Conservation (phyloP, 2,329 filamentous ascomycete species). For the Coniochaeta sp. region DNA sequence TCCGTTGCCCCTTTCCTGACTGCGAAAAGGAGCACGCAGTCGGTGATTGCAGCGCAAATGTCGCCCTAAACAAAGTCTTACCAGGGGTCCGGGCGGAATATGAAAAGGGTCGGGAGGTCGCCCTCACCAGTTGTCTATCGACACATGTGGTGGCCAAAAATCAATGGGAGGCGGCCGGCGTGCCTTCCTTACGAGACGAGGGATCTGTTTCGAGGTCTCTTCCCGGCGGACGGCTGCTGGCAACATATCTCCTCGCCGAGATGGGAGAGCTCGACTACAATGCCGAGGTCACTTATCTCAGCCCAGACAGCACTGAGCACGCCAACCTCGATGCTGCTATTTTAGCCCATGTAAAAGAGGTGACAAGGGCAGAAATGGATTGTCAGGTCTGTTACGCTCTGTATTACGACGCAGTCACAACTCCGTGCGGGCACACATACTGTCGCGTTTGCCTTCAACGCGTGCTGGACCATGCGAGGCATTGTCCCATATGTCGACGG, state of each 20-base stretch:
- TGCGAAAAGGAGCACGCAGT: slow-evolving; percentile 67
- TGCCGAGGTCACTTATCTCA: slow-evolving; percentile 44
- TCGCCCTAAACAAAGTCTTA: slow-evolving; percentile 66
- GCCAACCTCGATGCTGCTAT: slow-evolving; percentile 25
- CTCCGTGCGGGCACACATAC: slow-evolving; percentile 81
- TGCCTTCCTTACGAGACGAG: slow-evolving; percentile 29
- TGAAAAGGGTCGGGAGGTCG: slow-evolving; percentile 23
- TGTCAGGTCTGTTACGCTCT: slow-evolving; percentile 84
- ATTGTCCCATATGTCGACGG: slow-evolving; percentile 76
- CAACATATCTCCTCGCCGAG: slow-evolving; percentile 59
- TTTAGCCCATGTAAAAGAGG: slow-evolving; percentile 52
- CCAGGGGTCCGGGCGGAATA: slow-evolving; percentile 50
- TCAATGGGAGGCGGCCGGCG: slow-evolving; percentile 32
- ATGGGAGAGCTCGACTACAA: slow-evolving; percentile 50
- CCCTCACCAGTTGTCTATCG: slow-evolving; percentile 26
- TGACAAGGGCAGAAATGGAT: slow-evolving; percentile 64
- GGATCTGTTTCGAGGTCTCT: slow-evolving; percentile 27
- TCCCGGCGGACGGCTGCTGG: slow-evolving; percentile 51
- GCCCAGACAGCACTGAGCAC: slow-evolving; percentile 17
- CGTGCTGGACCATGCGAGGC: slow-evolving; percentile 66
- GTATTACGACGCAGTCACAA: slow-evolving; percentile 76
- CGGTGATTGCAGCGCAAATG: slow-evolving; percentile 70
- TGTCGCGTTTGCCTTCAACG: slow-evolving; percentile 73
- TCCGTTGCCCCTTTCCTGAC: slow-evolving; percentile 62
- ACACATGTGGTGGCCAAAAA: slow-evolving; percentile 27